Evolutionary conservation across 768 basidiomycete genomes (phyloP).

Genomic region (Pleurotus cornucopiae): DNA sequence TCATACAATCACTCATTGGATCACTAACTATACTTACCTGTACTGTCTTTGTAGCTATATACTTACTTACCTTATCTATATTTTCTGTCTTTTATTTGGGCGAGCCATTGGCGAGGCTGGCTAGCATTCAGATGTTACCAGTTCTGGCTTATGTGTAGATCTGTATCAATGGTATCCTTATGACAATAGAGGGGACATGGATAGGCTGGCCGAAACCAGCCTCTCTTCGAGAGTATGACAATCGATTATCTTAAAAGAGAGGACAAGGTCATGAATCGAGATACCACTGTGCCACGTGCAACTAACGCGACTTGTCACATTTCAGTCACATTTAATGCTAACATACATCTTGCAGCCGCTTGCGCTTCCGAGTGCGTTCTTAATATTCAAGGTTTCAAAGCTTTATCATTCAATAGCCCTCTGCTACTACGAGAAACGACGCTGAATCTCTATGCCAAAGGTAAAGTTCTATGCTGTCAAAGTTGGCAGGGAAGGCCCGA

Average conservation of each 20-base stretch:
- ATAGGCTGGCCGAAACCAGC: too few relatives aligned
- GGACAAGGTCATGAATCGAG: too few relatives aligned
- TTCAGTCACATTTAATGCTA: background rate
- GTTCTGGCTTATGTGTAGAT: too few relatives aligned
- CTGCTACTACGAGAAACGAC: constrained; percentile 11
- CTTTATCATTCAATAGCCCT: background rate
- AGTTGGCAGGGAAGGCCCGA: constrained; percentile 52
- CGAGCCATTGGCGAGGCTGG: background rate
- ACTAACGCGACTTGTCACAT: background rate
- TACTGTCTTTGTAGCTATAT: constrained; percentile 8
- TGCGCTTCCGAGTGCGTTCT: background rate
- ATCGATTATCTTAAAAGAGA: too few relatives aligned
- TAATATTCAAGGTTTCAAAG: background rate
- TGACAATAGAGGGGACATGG: too few relatives aligned
- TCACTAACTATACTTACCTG: background rate
- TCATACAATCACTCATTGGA: background rate
- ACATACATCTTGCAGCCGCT: too few relatives aligned
- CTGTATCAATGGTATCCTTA: too few relatives aligned
- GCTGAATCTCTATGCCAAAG: constrained; percentile 9
- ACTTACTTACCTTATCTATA: background rate
- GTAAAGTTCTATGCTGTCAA: constrained; percentile 62
- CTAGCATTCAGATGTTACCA: too few relatives aligned
- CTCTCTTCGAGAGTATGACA: too few relatives aligned
- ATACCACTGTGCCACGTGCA: too few relatives aligned
- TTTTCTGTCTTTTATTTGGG: background rate